Conservation (phyloP, 2,329 filamentous ascomycete species). For the Madurella fahalii region DNA sequence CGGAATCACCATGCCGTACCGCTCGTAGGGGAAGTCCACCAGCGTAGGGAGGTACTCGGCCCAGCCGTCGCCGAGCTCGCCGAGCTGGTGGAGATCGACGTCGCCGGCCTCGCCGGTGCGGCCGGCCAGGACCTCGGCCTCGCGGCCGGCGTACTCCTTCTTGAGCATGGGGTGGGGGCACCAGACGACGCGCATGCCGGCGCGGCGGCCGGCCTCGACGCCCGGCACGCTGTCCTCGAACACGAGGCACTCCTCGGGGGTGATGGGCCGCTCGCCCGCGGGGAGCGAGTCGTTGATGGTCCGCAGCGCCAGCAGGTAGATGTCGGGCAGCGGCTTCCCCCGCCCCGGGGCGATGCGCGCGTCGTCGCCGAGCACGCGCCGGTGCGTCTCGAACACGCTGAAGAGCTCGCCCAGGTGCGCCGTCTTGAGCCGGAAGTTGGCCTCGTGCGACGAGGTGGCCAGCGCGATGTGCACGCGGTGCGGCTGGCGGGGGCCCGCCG, state of each 20-base stretch:
- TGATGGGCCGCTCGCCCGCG: constrained; percentile 60
- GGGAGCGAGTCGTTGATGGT: constrained; percentile 74
- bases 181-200: constrained; percentile 95
- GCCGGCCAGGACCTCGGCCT: constrained; percentile 79
- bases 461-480: constrained; percentile 71
- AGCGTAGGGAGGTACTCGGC: constrained; percentile 51
- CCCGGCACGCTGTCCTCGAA: constrained; percentile 95
- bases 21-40: constrained; percentile 54
- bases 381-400: constrained; percentile 61
- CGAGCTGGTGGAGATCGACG: constrained; percentile 50
- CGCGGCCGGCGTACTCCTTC: constrained; percentile 69
- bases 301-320: constrained; percentile 81
- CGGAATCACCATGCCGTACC: constrained; percentile 54
- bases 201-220: constrained; percentile 83
- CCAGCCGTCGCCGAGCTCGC: constrained; percentile 58
- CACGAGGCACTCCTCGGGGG: constrained; percentile 84
- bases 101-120: constrained; percentile 64
- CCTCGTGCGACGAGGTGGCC: constrained; percentile 71
- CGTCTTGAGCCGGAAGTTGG: constrained; percentile 77
- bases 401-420: constrained; percentile 55
- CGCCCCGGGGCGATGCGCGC: constrained; percentile 67
- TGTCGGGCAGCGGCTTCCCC: constrained; percentile 94
- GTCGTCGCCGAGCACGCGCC: constrained; percentile 83
- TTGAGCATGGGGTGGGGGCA: constrained; percentile 77
- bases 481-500: constrained; percentile 29